A percentile compares a stretch with the other conserved stretches of the same genome.
Evolutionary conservation across 2,329 filamentous ascomycete genomes (phyloP).

Genomic region (Lojkania enalia): DNA sequence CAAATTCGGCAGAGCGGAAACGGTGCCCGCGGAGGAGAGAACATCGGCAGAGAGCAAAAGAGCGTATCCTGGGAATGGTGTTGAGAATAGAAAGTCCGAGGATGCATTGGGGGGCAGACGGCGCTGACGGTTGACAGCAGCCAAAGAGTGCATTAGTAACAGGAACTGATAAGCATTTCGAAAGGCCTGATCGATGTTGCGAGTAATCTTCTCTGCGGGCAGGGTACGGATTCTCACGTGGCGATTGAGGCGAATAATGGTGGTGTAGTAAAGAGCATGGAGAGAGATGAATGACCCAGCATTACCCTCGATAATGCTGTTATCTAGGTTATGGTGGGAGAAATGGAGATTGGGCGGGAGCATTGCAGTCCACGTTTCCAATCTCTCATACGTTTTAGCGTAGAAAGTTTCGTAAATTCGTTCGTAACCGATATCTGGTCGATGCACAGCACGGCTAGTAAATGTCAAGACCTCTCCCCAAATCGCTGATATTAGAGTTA

Average conservation of each 20-base stretch:
- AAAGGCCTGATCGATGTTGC: conserved; percentile 37
- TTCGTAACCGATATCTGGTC: conserved; percentile 48
- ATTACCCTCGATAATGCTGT: conserved; percentile 57
- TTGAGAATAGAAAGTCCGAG: conserved; percentile 50
- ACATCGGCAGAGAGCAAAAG: conserved; percentile 68
- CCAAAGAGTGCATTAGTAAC: conserved; percentile 38
- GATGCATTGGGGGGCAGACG: conserved; percentile 29
- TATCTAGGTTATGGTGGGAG: conserved; percentile 60
- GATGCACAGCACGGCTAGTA: conserved; percentile 57
- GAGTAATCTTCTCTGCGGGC: conserved; percentile 29
- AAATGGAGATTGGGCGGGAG: conserved; percentile 61
- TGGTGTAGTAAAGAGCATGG: conserved; percentile 68
- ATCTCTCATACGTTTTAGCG: conserved; percentile 53
- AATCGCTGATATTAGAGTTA: conserved; percentile 65
- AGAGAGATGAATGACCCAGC: conserved; percentile 64
- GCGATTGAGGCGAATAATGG: conserved; percentile 67
- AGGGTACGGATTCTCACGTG: conserved; percentile 48
- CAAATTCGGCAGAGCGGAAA: conserved; percentile 51
- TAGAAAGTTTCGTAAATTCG: conserved; percentile 57
- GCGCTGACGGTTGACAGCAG: conserved; percentile 28
- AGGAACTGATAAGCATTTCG: conserved; percentile 34
- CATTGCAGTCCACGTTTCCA: conserved; percentile 62
- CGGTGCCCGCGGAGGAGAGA: conserved; percentile 60
- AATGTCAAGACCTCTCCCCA: conserved; percentile 68
- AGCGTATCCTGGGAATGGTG: conserved; percentile 64